Conservation (phyloP, 345 rosid genomes). For the Eutrema japonicum region DNA sequence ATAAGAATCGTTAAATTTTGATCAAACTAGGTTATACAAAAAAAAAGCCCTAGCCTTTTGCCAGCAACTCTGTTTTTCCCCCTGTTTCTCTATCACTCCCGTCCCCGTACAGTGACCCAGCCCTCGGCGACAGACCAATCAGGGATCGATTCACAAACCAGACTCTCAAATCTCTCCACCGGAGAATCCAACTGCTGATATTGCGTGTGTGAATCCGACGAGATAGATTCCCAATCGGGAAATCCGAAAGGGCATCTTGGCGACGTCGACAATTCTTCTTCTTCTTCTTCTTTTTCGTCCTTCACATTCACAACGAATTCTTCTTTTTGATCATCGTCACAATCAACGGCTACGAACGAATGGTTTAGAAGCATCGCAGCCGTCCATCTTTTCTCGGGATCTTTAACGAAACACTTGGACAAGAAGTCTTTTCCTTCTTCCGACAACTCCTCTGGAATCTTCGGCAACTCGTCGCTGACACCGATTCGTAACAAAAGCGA, state of each 20-base stretch:
- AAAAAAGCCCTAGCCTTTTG: conserved; percentile 26
- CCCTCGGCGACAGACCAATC: conserved; percentile 46
- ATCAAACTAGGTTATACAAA: conserved; percentile 16
- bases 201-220: conserved; percentile 28
- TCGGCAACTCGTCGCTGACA: conserved; percentile 57
- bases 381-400: conserved; percentile 67
- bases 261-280: conserved; percentile 30
- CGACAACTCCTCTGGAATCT: conserved; percentile 57
- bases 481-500: conserved; percentile 63
- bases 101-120: conserved; percentile 52
- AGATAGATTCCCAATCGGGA: conserved; percentile 47
- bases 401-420: conserved; percentile 58
- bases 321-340: conserved; percentile 14
- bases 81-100: conserved; percentile 2
- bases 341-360: conserved; percentile 55
- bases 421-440: conserved; percentile 76
- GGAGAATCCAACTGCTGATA: conserved; percentile 41
- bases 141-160: conserved; percentile 36
- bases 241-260: conserved; percentile 60
- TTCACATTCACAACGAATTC: neutral
- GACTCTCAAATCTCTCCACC: conserved; percentile 38
- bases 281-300: neutral
- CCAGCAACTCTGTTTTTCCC: conserved; percentile 13
- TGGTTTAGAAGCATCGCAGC: conserved; percentile 80
- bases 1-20: neutral